These are phyloP conservation scores for Metarhizium guizhouense DNA, from an alignment of 2,329 filamentous ascomycete species.

Conservation along the genomic window DNA sequence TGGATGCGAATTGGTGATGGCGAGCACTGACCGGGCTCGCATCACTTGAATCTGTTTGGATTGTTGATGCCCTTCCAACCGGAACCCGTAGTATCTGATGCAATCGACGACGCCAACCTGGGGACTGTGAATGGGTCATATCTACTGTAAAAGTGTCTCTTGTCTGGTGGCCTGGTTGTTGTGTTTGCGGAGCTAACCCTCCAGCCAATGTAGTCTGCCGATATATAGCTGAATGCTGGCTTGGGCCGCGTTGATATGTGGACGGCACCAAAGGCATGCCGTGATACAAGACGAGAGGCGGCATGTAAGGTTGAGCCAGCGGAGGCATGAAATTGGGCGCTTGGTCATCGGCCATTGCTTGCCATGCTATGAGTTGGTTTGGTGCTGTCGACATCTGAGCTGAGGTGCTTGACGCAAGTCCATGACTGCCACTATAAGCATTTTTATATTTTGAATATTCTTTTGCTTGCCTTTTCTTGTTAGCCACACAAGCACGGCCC, in stretches of 20 bases:
- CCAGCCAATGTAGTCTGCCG: neutral
- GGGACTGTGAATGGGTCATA: constrained; percentile 5
- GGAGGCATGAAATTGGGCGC: neutral
- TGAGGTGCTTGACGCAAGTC: neutral
- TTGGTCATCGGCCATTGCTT: neutral
- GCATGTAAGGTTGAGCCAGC: neutral
- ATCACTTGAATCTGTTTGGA: constrained; percentile 18
- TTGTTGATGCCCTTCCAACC: constrained; percentile 25
- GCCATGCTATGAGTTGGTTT: neutral
- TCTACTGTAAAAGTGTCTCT: neutral
- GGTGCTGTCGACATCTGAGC: neutral
- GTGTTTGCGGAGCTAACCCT: neutral
- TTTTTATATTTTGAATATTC: neutral
- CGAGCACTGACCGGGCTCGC: constrained; percentile 5
- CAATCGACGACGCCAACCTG: constrained; percentile 19
- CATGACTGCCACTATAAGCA: neutral
- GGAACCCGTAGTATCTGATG: constrained; percentile 19
- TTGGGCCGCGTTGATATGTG: neutral
- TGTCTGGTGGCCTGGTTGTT: neutral
- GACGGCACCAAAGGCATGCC: neutral
- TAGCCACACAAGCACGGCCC: constrained; percentile 13
- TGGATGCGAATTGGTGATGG: neutral
- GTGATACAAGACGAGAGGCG: neutral
- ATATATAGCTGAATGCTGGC: neutral
- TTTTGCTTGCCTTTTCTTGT: neutral